Base-by-base conservation (phyloP, 129 eudicot species). In the Calendula officinalis region DNA sequence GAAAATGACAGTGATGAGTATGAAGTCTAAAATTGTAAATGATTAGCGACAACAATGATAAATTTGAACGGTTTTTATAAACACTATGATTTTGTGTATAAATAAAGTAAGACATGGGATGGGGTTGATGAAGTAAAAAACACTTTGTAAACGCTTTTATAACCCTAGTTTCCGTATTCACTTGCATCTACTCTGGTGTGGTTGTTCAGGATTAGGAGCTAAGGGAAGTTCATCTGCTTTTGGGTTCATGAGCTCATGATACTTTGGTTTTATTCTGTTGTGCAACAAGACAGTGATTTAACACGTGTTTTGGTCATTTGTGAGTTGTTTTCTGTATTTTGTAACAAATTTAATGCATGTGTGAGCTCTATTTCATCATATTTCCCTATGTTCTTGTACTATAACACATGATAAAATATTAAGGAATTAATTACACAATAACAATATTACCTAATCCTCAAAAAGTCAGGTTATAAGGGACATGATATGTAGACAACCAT, bases 1-100 rank as follows among this genome's bases (percentile, higher is more conserved):
- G 64, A 69, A 15, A 41, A 67, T 11, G 87, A 67, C 27, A 73
- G 65, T 30, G 82, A 56, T 12, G 79, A 83, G 2, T 70, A 30
- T 65, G 82, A 67, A 66, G 91, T 62, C 56, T 81, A 56, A 67
- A 56, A 70, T 6, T 56, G n/a, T 22, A 6, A 62, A 60, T 60
- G 60, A 15, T 3, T 13, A 41, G 7, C 4, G 35, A 50, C 37
- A 22, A 48, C 1, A 37, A 27, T 14, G 48, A 66, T 14, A 36
- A 50, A 40, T 6, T 22, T 4, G 41, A 48, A 33, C 2, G 30
- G 30, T 22, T 22, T 22, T 22, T 22, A 22, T 22, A 27, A 71
- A 13, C 45, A 14, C 11, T 30, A 33, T 12, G 67, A 58, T 58
- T 66, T 67, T 42, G 30, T 8, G 30, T 58, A 74, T 64, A 74